Evolutionary conservation across 441 rosid species (phyloP), one percentile per base, ranked within the genome.

Genomic region (Populus hybrid): DNA sequence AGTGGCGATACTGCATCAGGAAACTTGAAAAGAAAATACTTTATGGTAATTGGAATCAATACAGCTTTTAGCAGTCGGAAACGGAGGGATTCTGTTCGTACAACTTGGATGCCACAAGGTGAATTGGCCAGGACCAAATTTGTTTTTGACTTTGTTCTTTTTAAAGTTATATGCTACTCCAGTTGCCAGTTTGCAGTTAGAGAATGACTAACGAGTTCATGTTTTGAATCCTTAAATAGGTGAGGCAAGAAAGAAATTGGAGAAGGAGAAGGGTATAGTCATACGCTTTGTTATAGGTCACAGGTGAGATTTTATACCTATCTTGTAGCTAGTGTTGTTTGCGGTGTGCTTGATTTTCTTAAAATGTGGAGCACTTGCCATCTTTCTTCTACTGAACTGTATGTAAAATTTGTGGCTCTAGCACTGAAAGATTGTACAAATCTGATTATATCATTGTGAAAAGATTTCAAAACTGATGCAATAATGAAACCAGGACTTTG

Each of bases 61-160:
- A 95, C 99, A 0, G 95, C 96, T 70, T 93, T 95, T 81, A 86
- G 94, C 78, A 95, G 95, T 71, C 86, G 93, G 83, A 89, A 87
- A 79, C 87, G 97, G 72, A 90, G 99, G 82, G 94, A 93, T 85
- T 93, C 99, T 0, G 80, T 93, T 73, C 90, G 98, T 65, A 81
- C 86, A 77, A 95, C 97, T 72, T 95, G 99, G 99, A 92, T 93
- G 96, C 98, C 96, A 18, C 95, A 86, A 88, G 97, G 99, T 92
- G 80, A 78, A 74, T 66, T 34, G 28, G 10, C 36, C 30, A 4
- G 53, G 73, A 35, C n/a, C 30, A 40, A 40, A 24, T 38, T 8
- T 26, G 34, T 63, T 35, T 75, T 34, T 10, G 2, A 34, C 40
- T 18, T 18, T 21, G 34, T 71, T 2, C 34, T 14, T 63, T 23